Evolutionary conservation across 208 protist species (phyloP).

Genomic region (Leishmania tropica): DNA sequence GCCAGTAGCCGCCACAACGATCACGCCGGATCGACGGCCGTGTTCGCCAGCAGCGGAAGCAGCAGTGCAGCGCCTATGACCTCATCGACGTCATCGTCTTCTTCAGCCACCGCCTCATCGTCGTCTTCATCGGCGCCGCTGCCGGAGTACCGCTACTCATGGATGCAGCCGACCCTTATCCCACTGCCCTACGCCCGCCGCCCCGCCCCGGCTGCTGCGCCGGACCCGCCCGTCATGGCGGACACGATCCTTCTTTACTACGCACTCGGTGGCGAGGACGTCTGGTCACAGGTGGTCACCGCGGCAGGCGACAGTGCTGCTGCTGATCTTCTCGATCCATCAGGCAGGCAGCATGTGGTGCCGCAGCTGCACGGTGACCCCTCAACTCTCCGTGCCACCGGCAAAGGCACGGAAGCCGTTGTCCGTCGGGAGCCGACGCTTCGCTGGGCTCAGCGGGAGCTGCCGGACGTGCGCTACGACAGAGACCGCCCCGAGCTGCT

Average conservation of each 20-base stretch:
- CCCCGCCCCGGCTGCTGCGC: background rate
- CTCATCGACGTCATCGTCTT: background rate
- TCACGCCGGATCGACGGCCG: background rate
- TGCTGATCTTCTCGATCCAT: background rate
- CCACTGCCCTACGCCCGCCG: conserved; percentile 8
- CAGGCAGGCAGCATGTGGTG: background rate
- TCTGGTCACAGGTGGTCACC: conserved; percentile 4
- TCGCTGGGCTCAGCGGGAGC: conserved; percentile 22
- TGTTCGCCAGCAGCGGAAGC: background rate
- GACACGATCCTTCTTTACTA: conserved; percentile 27
- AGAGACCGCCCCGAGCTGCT: conserved; percentile 27
- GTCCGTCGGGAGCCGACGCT: conserved; percentile 9
- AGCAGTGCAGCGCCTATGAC: background rate
- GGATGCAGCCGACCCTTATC: conserved; percentile 29
- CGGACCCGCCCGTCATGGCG: background rate
- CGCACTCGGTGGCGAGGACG: conserved; percentile 29
- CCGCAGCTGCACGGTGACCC: background rate
- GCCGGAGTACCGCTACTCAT: conserved; percentile 25
- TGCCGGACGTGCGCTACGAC: conserved; percentile 24
- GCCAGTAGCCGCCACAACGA: background rate
- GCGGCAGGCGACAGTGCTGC: background rate
- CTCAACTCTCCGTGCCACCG: background rate
- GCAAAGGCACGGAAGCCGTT: background rate
- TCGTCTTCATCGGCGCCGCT: conserved; percentile 1
- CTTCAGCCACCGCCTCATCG: background rate